These are phyloP conservation scores for Cyberlindnera maritima DNA, from an alignment of 805 yeast genomes.

Conservation along the genomic window DNA sequence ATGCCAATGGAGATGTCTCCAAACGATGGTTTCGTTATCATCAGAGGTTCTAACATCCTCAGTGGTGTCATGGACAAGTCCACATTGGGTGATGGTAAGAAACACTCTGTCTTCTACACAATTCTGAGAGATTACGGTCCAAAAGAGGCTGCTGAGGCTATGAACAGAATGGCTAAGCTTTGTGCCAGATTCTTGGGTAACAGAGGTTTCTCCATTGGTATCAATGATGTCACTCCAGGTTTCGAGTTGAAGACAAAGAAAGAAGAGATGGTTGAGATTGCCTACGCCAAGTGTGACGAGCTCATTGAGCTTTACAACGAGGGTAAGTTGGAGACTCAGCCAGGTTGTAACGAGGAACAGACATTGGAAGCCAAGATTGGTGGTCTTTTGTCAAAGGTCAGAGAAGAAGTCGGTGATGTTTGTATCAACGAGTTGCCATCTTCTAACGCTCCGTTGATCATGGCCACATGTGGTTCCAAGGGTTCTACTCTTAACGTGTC, in stretches of 20 bases:
- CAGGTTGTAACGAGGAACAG: constrained; percentile 98
- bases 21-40: constrained; percentile 90
- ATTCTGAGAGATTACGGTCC: constrained; percentile 97
- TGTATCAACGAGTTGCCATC: constrained; percentile 90
- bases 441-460: constrained; percentile 92
- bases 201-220: constrained; percentile 96
- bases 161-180: constrained; percentile 99
- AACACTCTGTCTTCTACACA: constrained; percentile 93
- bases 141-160: constrained; percentile 89
- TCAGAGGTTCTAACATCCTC: constrained; percentile 83
- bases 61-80: constrained; percentile 98
- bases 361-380: constrained; percentile 97
- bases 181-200: constrained; percentile 95
- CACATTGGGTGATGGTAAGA: constrained; percentile 95
- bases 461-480: constrained; percentile 99
- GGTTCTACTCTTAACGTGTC: constrained; percentile 98
- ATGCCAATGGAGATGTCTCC: constrained; percentile 94
- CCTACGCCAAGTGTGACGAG: constrained; percentile 89
- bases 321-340: constrained; percentile 95
- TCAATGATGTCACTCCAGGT: constrained; percentile 96
- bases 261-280: constrained; percentile 85
- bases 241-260: constrained; percentile 68
- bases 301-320: constrained; percentile 72
- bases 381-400: constrained; percentile 91
- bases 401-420: constrained; percentile 98